Conservation (phyloP, 495 filamentous ascomycete genomes). For the Massariosphaeria phaeospora region DNA sequence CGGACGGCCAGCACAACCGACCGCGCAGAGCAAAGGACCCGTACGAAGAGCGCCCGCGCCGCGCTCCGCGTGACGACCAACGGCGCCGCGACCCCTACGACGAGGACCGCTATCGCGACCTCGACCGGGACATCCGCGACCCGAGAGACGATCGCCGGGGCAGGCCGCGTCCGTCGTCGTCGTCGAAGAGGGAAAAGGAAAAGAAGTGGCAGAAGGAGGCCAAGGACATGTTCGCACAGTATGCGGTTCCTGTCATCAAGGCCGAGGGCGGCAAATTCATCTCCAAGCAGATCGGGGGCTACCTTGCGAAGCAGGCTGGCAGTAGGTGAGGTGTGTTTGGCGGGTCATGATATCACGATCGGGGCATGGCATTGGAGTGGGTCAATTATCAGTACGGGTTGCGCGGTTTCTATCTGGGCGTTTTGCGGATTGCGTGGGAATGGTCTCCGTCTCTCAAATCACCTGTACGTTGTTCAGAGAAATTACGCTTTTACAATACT, state of each 20-base stretch:
- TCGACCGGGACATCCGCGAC: not conserved
- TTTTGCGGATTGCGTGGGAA: too few species aligned
- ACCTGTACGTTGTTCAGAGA: too few species aligned
- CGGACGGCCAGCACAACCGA: conserved; percentile 11
- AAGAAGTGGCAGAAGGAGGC: conserved; percentile 11
- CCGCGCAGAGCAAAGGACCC: conserved; percentile 2
- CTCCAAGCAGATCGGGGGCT: conserved; percentile 4
- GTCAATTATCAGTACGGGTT: too few species aligned
- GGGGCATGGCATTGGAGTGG: too few species aligned
- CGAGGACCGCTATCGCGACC: not conserved
- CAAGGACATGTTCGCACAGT: conserved; percentile 10
- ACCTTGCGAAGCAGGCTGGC: conserved; percentile 12
- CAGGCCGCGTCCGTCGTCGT: too few species aligned
- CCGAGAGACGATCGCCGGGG: not conserved
- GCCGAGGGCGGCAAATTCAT: conserved; percentile 11
- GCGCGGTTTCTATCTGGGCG: too few species aligned
- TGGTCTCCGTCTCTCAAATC: too few species aligned
- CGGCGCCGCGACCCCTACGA: conserved; percentile 4
- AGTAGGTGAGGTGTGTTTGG: too few species aligned
- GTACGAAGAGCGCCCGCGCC: not conserved
- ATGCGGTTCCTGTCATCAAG: conserved; percentile 20
- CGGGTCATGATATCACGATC: too few species aligned
- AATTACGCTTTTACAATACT: too few species aligned
- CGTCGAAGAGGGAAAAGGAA: not conserved
- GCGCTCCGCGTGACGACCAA: not conserved